phyloP scores from a whole-genome alignment of 352 stramenopile genomes.

The Vaucheria bursata region DNA sequence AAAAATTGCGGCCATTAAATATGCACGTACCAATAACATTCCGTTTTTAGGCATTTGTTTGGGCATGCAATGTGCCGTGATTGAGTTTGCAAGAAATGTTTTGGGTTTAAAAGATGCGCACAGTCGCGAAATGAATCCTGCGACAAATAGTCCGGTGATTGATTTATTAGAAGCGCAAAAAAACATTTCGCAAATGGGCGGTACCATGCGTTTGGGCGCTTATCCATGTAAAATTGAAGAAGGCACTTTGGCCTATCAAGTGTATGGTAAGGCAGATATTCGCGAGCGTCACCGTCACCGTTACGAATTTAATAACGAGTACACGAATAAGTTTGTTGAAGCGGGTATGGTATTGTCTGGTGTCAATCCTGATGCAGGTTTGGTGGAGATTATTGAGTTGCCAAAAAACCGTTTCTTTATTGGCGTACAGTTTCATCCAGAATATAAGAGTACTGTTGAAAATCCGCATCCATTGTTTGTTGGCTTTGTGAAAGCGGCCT shows the following conservation, averaged over 20 bases:
- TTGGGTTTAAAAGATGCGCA: constrained; percentile 75
- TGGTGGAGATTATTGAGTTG: constrained; percentile 98
- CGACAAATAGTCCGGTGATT: constrained; percentile 70
- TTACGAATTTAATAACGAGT: constrained; percentile 88
- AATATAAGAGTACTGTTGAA: constrained; percentile 92
- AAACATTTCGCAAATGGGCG: constrained; percentile 76
- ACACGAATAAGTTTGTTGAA: constrained; percentile 72
- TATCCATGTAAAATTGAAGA: no score
- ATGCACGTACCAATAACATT: constrained; percentile 78
- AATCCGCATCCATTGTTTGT: constrained; percentile 94
- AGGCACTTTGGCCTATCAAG: constrained; percentile 60
- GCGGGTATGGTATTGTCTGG: constrained; percentile 93
- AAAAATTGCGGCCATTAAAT: constrained; percentile 82
- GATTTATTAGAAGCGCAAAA: constrained; percentile 53
- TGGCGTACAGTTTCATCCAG: constrained; percentile 97
- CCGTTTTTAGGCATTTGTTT: constrained; percentile 97
- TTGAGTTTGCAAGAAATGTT: constrained; percentile 91
- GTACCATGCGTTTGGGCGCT: constrained; percentile 95
- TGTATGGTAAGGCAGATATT: constrained; percentile 16
- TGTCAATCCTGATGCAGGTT: constrained; percentile 85
- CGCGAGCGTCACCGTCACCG: constrained; percentile 17
- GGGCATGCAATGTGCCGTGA: constrained; percentile 82
- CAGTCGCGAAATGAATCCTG: constrained; percentile 83
- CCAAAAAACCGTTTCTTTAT: constrained; percentile 94
- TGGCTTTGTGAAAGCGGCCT: constrained; percentile 70